Evolutionary conservation across 805 yeast species (phyloP).

Genomic region (Starmerella gropengiesseri): DNA sequence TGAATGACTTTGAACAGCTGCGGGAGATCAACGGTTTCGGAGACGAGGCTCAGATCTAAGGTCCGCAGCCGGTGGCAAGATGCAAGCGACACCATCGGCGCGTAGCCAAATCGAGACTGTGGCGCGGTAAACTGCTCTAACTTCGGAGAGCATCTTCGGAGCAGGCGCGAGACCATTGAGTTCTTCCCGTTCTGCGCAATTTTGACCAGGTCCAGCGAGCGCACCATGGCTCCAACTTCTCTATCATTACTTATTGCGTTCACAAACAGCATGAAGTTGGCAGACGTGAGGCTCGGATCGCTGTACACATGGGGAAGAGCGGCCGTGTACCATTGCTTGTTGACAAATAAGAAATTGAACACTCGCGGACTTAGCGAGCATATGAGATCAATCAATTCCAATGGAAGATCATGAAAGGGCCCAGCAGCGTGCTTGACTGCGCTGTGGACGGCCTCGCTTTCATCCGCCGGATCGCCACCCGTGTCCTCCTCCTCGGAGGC

Average conservation of each 20-base stretch:
- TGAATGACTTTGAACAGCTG: constrained; percentile 69
- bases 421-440: constrained; percentile 21
- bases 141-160: constrained; percentile 61
- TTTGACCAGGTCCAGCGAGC: constrained; percentile 57
- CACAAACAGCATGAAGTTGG: constrained; percentile 63
- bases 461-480: constrained; percentile 2
- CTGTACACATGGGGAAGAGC: constrained; percentile 57
- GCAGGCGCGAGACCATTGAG: constrained; percentile 71
- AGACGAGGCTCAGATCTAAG: constrained; percentile 72
- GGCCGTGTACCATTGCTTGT: constrained; percentile 47
- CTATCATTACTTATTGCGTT: constrained; percentile 42
- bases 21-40: constrained; percentile 76
- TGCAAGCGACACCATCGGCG: constrained; percentile 74
- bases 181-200: constrained; percentile 87
- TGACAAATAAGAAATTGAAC: constrained; percentile 44
- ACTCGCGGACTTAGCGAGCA: constrained; percentile 29
- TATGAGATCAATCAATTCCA: constrained; percentile 39
- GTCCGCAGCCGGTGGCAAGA: constrained; percentile 53
- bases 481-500: too few relatives aligned
- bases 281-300: constrained; percentile 50
- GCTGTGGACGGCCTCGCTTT: constrained; percentile 25
- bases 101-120: constrained; percentile 86
- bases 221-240: constrained; percentile 48
- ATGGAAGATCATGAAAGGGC: constrained; percentile 32
- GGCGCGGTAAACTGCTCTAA: constrained; percentile 74